A percentile compares a stretch with the other conserved stretches of the same genome.
Conservation (phyloP, 345 rosid species). For the Dipteronia sinensis region DNA sequence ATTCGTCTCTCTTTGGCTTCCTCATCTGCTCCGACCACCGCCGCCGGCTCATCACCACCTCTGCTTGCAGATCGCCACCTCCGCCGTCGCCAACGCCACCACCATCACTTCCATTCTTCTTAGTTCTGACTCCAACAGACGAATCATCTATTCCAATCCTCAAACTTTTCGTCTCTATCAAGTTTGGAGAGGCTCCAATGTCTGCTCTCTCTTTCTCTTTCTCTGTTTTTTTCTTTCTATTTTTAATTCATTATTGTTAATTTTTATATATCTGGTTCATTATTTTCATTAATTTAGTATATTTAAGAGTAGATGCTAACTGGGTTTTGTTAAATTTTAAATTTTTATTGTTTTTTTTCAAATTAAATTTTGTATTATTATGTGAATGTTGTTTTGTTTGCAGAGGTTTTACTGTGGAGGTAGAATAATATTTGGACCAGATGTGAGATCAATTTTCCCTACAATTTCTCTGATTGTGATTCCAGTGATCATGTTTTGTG, state of each 20-base stretch:
- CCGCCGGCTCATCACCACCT: too few relatives aligned
- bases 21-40: too few relatives aligned
- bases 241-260: neutral
- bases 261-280: too few relatives aligned
- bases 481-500: constrained; percentile 73
- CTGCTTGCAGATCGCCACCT: too few relatives aligned
- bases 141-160: constrained; percentile 28
- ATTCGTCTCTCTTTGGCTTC: too few relatives aligned
- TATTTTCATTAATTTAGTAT: too few relatives aligned
- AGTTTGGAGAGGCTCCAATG: constrained; percentile 75
- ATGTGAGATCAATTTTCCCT: constrained; percentile 71
- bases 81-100: too few relatives aligned
- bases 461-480: constrained; percentile 61
- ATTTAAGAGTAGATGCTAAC: neutral
- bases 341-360: neutral
- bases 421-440: constrained; percentile 83
- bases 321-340: neutral
- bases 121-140: constrained; percentile 46
- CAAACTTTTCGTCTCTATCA: constrained; percentile 52
- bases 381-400: constrained; percentile 20
- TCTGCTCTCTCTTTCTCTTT: constrained; percentile 10
- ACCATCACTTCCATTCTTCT: too few relatives aligned
- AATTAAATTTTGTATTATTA: neutral
- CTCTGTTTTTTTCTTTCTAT: neutral
- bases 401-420: constrained; percentile 84